phyloP scores from a whole-genome alignment of 129 eudicot species.

The Helianthus annuus region DNA sequence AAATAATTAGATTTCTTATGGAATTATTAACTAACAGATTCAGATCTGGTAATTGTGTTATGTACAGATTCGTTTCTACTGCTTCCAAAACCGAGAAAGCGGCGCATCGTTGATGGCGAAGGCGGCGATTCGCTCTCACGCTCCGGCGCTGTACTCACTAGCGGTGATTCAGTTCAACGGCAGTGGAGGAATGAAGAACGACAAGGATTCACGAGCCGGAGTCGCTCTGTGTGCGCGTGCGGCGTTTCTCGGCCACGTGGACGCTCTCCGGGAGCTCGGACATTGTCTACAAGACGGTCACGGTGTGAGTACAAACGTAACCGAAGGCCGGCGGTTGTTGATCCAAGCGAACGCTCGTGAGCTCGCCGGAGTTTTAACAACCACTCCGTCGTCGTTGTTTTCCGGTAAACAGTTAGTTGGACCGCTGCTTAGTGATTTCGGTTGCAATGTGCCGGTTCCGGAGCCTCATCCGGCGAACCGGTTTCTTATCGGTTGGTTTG shows the following conservation, averaged over 20 bases:
- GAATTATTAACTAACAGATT: no score
- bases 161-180: slow-evolving; percentile 7
- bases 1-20: no score
- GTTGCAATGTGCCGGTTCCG: slow-evolving; percentile 66
- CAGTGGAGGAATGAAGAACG: background rate
- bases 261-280: slow-evolving; percentile 11
- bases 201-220: slow-evolving; percentile 1
- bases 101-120: slow-evolving; percentile 54
- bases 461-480: slow-evolving; percentile 68
- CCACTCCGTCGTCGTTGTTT: no score
- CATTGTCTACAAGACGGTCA: slow-evolving; percentile 12
- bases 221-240: slow-evolving; percentile 11
- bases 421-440: slow-evolving; percentile 75
- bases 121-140: slow-evolving; percentile 14
- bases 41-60: no score
- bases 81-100: slow-evolving; percentile 55
- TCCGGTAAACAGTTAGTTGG: background rate
- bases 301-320: background rate
- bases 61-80: slow-evolving; percentile 69
- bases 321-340: slow-evolving; percentile 19
- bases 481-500: slow-evolving; percentile 67
- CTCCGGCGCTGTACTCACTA: slow-evolving; percentile 2
- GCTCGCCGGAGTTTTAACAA: slow-evolving; percentile 31
- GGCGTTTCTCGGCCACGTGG: slow-evolving; percentile 12
- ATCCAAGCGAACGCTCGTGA: slow-evolving; percentile 90